phyloP scores from a whole-genome alignment of 2,329 filamentous ascomycete species.

The Cercospora sp. region DNA sequence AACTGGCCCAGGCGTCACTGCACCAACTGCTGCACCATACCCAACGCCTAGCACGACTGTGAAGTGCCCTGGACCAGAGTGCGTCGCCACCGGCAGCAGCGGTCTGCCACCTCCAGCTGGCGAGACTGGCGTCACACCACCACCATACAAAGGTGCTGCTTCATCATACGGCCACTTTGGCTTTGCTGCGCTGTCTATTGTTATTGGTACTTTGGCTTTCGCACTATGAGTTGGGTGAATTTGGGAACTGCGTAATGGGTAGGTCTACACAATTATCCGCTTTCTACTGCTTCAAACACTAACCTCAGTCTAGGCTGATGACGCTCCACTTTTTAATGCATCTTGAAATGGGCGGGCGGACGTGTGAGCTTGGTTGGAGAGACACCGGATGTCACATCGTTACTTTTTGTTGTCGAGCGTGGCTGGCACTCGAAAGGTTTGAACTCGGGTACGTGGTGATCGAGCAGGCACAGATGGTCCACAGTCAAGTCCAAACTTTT shows the following conservation, averaged over 20 bases:
- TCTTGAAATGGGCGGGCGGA: background rate
- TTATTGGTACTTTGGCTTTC: constrained; percentile 30
- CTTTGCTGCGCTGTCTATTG: constrained; percentile 21
- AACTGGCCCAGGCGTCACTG: constrained; percentile 14
- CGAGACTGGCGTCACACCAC: constrained; percentile 19
- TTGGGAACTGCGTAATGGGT: constrained; percentile 10
- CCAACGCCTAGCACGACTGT: constrained; percentile 20
- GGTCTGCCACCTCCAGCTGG: constrained; percentile 14
- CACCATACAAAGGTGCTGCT: constrained; percentile 23
- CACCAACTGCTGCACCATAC: constrained; percentile 21
- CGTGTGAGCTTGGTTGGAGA: background rate
- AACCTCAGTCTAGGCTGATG: background rate
- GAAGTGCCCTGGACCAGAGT: constrained; percentile 33
- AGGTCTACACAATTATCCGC: background rate
- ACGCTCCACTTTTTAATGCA: constrained; percentile 5
- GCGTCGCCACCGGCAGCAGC: constrained; percentile 28
- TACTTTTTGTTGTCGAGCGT: background rate
- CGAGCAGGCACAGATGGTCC: background rate
- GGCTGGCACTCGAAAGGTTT: background rate
- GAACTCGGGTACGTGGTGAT: background rate
- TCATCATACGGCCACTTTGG: constrained; percentile 14
- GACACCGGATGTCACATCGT: background rate
- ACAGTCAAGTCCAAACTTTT: background rate
- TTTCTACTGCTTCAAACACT: background rate
- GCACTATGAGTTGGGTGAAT: constrained; percentile 21